phyloP scores from a whole-genome alignment of 768 basidiomycete genomes.

The Saitozyma podzolica region DNA sequence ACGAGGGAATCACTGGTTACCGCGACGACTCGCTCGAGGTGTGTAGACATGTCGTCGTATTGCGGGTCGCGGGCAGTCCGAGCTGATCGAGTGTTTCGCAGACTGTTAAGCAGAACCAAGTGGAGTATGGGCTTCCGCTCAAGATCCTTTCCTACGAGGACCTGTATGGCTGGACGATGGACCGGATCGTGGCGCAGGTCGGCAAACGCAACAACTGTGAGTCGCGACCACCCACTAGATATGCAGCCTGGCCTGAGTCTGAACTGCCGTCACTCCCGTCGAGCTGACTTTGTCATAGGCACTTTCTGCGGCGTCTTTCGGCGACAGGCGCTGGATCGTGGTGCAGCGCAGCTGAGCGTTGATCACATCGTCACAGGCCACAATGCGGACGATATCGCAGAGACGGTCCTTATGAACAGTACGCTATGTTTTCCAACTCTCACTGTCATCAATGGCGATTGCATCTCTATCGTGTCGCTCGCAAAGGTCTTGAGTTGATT shows the following conservation, averaged over 20 bases:
- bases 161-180: constrained; percentile 99
- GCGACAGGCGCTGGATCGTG: constrained; percentile 91
- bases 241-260: not conserved
- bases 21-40: constrained; percentile 96
- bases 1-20: constrained; percentile 98
- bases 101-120: constrained; percentile 97
- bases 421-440: constrained; percentile 41
- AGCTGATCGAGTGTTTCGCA: constrained; percentile 48
- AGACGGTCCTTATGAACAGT: constrained; percentile 99
- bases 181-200: constrained; percentile 87
- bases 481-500: not conserved
- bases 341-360: constrained; percentile 80
- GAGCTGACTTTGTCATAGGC: constrained; percentile 45
- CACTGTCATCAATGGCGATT: not conserved
- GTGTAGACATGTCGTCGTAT: constrained; percentile 11
- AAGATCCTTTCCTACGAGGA: constrained; percentile 96
- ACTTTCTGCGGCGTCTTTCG: constrained; percentile 99
- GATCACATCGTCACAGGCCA: constrained; percentile 99
- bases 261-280: not conserved
- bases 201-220: constrained; percentile 94
- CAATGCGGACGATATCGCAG: constrained; percentile 98
- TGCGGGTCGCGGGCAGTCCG: not conserved
- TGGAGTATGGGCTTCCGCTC: constrained; percentile 90
- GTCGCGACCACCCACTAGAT: constrained; percentile 12
- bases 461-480: constrained; percentile 1